These are phyloP conservation scores for Apostasia shenzhenica DNA, from an alignment of 106 monocot genomes.

Conservation along the genomic window DNA sequence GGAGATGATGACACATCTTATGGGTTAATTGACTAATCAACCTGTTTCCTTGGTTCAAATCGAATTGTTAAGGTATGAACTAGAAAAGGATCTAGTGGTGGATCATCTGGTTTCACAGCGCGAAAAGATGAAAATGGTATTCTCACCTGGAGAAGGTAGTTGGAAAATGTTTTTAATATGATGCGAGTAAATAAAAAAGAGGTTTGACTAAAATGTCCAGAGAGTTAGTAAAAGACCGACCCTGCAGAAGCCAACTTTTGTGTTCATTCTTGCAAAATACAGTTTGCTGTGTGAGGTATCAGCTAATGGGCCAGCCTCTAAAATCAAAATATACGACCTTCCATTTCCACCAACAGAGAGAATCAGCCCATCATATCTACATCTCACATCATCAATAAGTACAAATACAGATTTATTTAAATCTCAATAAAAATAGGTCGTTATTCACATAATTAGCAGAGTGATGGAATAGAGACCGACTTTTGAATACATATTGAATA, in stretches of 20 bases:
- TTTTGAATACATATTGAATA: conserved; percentile 6
- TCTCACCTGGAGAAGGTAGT: conserved; percentile 60
- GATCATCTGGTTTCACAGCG: conserved; percentile 94
- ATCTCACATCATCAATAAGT: not conserved
- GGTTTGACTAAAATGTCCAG: not conserved
- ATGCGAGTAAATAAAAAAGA: not conserved
- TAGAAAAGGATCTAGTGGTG: conserved; percentile 93
- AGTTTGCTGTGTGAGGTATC: conserved; percentile 88
- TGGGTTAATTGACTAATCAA: conserved; percentile 1
- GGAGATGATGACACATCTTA: too few species aligned
- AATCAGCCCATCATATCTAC: conserved; percentile 83
- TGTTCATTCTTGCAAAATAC: conserved; percentile 90
- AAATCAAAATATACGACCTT: conserved; percentile 85
- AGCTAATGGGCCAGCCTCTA: conserved; percentile 85
- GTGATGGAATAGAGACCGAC: not conserved
- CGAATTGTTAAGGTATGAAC: conserved; percentile 90
- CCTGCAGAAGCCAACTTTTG: conserved; percentile 94
- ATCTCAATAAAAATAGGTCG: not conserved
- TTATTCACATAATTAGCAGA: not conserved
- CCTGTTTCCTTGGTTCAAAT: conserved; percentile 96
- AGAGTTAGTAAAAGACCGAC: conserved; percentile 26
- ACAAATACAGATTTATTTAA: not conserved
- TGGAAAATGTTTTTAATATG: not conserved
- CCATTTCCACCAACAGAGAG: conserved; percentile 97
- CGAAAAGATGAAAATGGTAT: conserved; percentile 96